Conservation (phyloP, 805 yeast genomes). For the Naumovozyma dairenensis region DNA sequence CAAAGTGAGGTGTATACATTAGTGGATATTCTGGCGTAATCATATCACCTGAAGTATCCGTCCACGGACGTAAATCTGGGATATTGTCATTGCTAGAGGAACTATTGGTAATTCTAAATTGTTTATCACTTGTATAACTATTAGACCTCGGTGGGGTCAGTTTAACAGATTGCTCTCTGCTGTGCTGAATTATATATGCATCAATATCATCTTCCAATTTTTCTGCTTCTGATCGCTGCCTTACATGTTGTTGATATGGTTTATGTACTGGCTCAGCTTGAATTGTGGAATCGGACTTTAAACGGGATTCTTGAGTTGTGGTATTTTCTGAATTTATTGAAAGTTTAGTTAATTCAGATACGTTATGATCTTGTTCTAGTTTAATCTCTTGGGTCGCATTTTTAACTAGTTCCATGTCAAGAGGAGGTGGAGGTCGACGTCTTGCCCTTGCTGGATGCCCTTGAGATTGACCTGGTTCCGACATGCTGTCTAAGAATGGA, state of each 20-base stretch:
- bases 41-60: background rate
- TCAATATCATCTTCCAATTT: conserved; percentile 28
- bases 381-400: too few species aligned
- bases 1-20: too few species aligned
- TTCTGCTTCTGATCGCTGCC: conserved; percentile 28
- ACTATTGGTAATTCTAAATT: too few species aligned
- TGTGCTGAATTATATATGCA: conserved; percentile 15
- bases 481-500: too few species aligned
- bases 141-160: too few species aligned
- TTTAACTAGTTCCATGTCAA: conserved; percentile 12
- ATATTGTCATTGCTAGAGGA: too few species aligned
- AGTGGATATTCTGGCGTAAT: background rate
- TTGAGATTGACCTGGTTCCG: background rate
- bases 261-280: background rate
- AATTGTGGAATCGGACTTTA: too few species aligned
- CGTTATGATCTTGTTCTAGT: background rate
- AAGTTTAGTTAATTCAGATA: background rate
- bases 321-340: too few species aligned
- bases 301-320: too few species aligned
- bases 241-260: conserved; percentile 12
- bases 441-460: conserved; percentile 3
- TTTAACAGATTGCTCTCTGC: conserved; percentile 7
- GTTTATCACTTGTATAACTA: too few species aligned
- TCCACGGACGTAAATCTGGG: background rate
- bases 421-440: conserved; percentile 19